Evolutionary conservation across 371 early-diverging fungal species (phyloP).

Genomic region (Mortierella sp.): DNA sequence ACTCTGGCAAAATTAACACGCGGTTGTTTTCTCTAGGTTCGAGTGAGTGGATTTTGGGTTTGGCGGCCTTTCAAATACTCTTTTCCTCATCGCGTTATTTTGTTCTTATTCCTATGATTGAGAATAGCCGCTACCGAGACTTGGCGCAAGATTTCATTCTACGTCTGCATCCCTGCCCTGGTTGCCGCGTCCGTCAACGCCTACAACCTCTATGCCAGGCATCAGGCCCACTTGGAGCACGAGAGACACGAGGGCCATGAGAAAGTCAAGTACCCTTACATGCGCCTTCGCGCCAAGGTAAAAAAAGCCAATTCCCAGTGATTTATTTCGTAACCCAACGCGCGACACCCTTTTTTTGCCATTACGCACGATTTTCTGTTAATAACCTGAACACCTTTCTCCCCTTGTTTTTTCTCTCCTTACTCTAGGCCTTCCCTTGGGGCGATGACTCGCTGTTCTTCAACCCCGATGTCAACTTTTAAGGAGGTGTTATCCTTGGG

Average conservation of each 20-base stretch:
- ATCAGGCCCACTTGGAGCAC: conserved; percentile 44
- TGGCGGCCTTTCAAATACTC: neutral
- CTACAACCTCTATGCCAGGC: conserved; percentile 37
- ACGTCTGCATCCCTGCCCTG: conserved; percentile 38
- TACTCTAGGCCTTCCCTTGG: conserved; percentile 48
- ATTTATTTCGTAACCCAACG: no score
- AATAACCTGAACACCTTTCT: no score
- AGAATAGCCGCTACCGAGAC: conserved; percentile 34
- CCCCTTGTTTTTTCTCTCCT: neutral
- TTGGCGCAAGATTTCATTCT: conserved; percentile 56
- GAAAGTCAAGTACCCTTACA: conserved; percentile 44
- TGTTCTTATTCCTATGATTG: neutral
- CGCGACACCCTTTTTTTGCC: neutral
- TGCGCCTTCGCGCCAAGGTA: conserved; percentile 51
- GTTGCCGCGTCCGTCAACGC: conserved; percentile 41
- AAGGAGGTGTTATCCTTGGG: no score
- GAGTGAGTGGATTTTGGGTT: neutral
- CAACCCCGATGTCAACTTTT: conserved; percentile 53
- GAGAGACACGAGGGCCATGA: conserved; percentile 40
- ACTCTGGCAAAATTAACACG: neutral
- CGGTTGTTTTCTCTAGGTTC: neutral
- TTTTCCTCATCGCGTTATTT: neutral
- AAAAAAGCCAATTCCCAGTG: no score
- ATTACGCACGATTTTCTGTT: neutral
- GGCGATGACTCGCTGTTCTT: conserved; percentile 57